Conservation (phyloP, 768 basidiomycete genomes). For the Paxillus ammoniavirescens region DNA sequence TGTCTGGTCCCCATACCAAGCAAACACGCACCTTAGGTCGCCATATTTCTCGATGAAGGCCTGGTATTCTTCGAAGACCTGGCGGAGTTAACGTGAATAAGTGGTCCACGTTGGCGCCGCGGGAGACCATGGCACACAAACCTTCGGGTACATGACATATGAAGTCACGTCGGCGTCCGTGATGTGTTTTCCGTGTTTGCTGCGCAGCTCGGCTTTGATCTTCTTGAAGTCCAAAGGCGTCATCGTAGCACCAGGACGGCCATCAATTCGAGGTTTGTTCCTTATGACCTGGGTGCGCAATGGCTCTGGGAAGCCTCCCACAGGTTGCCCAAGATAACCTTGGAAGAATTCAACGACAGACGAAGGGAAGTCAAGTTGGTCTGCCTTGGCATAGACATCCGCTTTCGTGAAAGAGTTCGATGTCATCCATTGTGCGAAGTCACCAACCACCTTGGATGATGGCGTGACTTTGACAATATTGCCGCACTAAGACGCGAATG, state of each 20-base stretch:
- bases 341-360: conserved; percentile 99
- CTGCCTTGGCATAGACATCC: conserved; percentile 84
- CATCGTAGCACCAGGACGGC: conserved; percentile 88
- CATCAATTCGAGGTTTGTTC: conserved; percentile 90
- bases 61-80: conserved; percentile 98
- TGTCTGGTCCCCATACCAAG: conserved; percentile 1
- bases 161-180: conserved; percentile 91
- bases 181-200: conserved; percentile 95
- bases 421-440: conserved; percentile 99
- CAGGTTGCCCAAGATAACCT: conserved; percentile 96
- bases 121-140: conserved; percentile 27
- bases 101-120: conserved; percentile 3
- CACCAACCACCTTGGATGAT: conserved; percentile 97
- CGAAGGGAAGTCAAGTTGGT: conserved; percentile 94
- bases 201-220: conserved; percentile 88
- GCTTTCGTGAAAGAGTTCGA: conserved; percentile 86
- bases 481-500: conserved; percentile 63
- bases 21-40: conserved; percentile 71
- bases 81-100: conserved; percentile 13
- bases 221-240: conserved; percentile 91
- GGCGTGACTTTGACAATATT: conserved; percentile 99
- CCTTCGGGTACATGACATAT: conserved; percentile 99
- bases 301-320: conserved; percentile 98
- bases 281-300: conserved; percentile 89
- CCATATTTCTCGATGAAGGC: conserved; percentile 95